Evolutionary conservation across 2,329 filamentous ascomycete species (phyloP).

Genomic region (Fonsecaea multimorphosa): DNA sequence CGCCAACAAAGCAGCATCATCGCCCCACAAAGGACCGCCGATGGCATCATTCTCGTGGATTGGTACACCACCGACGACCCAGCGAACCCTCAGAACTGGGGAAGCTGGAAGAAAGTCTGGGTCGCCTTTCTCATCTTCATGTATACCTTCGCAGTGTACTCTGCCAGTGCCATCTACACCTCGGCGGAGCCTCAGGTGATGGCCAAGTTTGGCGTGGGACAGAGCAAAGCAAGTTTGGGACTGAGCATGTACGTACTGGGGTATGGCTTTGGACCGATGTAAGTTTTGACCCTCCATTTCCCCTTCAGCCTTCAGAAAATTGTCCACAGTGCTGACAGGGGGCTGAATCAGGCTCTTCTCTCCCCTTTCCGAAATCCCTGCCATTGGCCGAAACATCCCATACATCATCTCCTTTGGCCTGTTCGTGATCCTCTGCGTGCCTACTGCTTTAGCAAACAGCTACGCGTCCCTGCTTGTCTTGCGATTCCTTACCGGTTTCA

Average conservation of each 20-base stretch:
- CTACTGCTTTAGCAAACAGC: slow-evolving; percentile 67
- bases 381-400: slow-evolving; percentile 70
- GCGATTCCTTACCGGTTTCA: slow-evolving; percentile 70
- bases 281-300: slow-evolving; percentile 7
- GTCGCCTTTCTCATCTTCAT: slow-evolving; percentile 31
- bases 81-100: slow-evolving; percentile 57
- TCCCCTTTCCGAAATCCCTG: slow-evolving; percentile 70
- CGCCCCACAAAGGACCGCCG: slow-evolving; percentile 44
- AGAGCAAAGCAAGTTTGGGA: slow-evolving; percentile 42
- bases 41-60: slow-evolving; percentile 47
- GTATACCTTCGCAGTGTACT: slow-evolving; percentile 50
- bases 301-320: background rate
- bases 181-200: slow-evolving; percentile 41
- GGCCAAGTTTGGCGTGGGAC: slow-evolving; percentile 42
- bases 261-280: slow-evolving; percentile 58
- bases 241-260: slow-evolving; percentile 46
- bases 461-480: slow-evolving; percentile 69
- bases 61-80: slow-evolving; percentile 59
- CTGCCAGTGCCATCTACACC: slow-evolving; percentile 45
- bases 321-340: slow-evolving; percentile 2
- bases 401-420: slow-evolving; percentile 72
- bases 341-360: slow-evolving; percentile 61
- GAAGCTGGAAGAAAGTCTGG: slow-evolving; percentile 41
- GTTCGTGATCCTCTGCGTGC: slow-evolving; percentile 71
- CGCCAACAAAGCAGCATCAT: slow-evolving; percentile 44